Evolutionary conservation across 2,329 filamentous ascomycete genomes (phyloP), one percentile per base, ranked within the genome.

Genomic region (Trichoderma arundinaceum): DNA sequence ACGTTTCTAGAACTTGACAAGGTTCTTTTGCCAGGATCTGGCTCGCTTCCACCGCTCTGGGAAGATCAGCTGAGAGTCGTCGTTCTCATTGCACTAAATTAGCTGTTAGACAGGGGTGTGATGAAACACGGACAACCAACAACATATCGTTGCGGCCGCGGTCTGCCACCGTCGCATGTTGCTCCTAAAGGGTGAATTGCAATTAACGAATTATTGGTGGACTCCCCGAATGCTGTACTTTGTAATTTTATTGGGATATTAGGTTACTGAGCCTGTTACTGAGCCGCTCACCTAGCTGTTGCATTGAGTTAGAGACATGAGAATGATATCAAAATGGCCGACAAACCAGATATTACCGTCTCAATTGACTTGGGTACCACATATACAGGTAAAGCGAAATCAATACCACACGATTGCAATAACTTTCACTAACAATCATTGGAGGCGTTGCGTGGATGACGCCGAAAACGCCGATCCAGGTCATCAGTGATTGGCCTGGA

Each of bases 401-500:
- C 2, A 13, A 7, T 8, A 1, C 1, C 9, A 13, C 2, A 3
- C 2, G 7, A 10, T 10, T 10, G 2, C 6, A 1, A 2, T 38
- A n/a, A 3, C 2, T 7, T 12, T 3, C 15, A 15, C 52, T 67
- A 33, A 56, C 19, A 69, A 51, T 2, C 3, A 12, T n/a, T 9
- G 38, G 32, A 78, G 77, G 77, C 17, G 77, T 77, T 32, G 77
- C 73, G 41, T 78, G 70, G 72, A 80, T 78, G 76, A 77, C 77
- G 17, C 73, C 76, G 4, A 74, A 75, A 49, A 78, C 72, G 10
- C 79, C 80, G 2, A 78, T 82, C 53, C 80, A 82, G 59, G 74
- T 81, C 39, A 77, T 83, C 69, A 78, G 83, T 71, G 81, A 84
- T 74, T 86, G 84, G 84, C 84, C 84, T 0, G 83, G 83, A 3